Evolutionary conservation across 164 flowering plant genomes (phyloP), one percentile per base, ranked within the genome.

Genomic region (Berberis vulgaris): DNA sequence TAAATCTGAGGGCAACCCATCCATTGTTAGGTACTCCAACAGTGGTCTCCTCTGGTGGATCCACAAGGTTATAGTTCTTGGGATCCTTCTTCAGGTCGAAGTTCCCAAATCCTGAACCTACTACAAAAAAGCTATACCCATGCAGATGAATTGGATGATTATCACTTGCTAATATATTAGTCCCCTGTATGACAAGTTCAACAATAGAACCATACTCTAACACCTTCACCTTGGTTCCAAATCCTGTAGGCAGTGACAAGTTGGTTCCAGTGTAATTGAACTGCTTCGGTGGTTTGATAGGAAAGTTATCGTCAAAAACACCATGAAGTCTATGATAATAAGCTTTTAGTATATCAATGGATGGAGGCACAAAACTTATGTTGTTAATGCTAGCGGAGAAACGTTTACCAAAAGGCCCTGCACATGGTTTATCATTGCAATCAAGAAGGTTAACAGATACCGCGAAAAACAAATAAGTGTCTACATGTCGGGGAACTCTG

Each of bases 71-170:
- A 70, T 83, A 82, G 54, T 70, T 82, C 1, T 44, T 54, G 10
- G 62, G 49, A 40, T 81, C 95, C 0, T 4, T 69, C 0, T 38
- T 1, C 0, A 70, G 41, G 56, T 88, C 57, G 60, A 70, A 90
- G 54, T 86, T 90, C 7, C 97, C 97, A 54, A 87, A 87, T 2
- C 97, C 97, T 71, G 84, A 88, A 5, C 82, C 97, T 72, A 87
- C 26, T 0, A 90, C 84, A 60, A 77, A 73, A 75, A 90, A 90
- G 53, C 86, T 77, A 65, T 71, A 80, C 1, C 94, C 90, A 40
- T 90, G 97, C 2, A 87, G 50, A 57, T 88, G 92, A 0, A 88
- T 81, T 1, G 90, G 96, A 60, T 88, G 92, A 64, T 80, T 87
- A 69, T 90, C 92, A 3, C 68, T 49, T 4, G 59, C 65, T 2